Conservation (phyloP, 495 filamentous ascomycete species). For the Aspergillus conjunctus region DNA sequence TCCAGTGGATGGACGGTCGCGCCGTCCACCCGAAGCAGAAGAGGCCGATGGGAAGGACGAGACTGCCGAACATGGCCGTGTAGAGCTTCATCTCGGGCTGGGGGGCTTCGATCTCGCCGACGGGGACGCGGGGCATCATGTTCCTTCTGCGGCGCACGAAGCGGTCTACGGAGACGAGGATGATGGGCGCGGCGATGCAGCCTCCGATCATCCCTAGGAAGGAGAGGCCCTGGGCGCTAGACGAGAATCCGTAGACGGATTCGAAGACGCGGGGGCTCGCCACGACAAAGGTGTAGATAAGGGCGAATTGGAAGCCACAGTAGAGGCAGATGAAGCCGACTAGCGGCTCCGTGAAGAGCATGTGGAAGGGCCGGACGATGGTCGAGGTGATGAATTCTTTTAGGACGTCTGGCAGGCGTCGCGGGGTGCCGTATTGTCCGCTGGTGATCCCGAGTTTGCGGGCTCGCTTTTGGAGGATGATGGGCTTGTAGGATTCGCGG, state of each 20-base stretch:
- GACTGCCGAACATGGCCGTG: slow-evolving; percentile 64
- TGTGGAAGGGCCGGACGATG: slow-evolving; percentile 49
- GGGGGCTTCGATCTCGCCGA: slow-evolving; percentile 62
- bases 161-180: slow-evolving; percentile 60
- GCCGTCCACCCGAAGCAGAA: slow-evolving; percentile 81
- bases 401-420: slow-evolving; percentile 42
- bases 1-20: slow-evolving; percentile 69
- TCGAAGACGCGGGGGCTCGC: slow-evolving; percentile 77
- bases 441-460: slow-evolving; percentile 14
- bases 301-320: slow-evolving; percentile 68
- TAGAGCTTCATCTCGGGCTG: slow-evolving; percentile 74
- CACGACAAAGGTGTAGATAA: slow-evolving; percentile 61
- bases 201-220: slow-evolving; percentile 76
- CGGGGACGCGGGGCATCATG: slow-evolving; percentile 50
- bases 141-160: slow-evolving; percentile 69
- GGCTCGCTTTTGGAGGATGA: slow-evolving; percentile 40
- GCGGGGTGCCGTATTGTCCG: slow-evolving; percentile 60
- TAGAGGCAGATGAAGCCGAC: slow-evolving; percentile 54
- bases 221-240: slow-evolving; percentile 65
- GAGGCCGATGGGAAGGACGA: slow-evolving; percentile 68
- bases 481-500: slow-evolving; percentile 56
- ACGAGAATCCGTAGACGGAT: slow-evolving; percentile 66
- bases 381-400: slow-evolving; percentile 39
- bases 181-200: slow-evolving; percentile 48
- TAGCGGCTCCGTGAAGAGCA: slow-evolving; percentile 66